These are phyloP conservation scores for Bacterosira constricta DNA, from an alignment of 108 stramenopile species.

Conservation along the genomic window DNA sequence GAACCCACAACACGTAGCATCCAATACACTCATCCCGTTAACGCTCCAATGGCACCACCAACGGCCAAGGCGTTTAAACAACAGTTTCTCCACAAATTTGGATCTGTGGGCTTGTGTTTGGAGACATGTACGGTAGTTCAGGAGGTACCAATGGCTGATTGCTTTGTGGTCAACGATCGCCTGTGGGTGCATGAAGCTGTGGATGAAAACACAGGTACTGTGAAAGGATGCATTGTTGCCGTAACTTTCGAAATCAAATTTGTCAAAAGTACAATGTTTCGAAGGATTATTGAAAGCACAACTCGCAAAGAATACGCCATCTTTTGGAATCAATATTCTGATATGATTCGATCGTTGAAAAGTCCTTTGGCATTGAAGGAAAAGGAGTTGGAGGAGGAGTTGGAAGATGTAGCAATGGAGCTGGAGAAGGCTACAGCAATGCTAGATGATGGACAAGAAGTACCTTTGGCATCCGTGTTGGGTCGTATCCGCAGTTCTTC, in stretches of 20 bases:
- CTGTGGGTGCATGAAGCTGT: conserved; percentile 51
- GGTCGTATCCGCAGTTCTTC: conserved; percentile 22
- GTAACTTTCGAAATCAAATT: conserved; percentile 70
- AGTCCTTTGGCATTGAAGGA: conserved; percentile 3
- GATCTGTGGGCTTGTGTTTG: conserved; percentile 58
- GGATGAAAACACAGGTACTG: too few species aligned
- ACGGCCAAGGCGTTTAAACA: conserved; percentile 72
- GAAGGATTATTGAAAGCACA: conserved; percentile 64
- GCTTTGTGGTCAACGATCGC: conserved; percentile 80
- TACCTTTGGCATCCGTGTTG: conserved; percentile 14
- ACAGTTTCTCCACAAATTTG: conserved; percentile 63
- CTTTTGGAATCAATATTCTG: conserved; percentile 53
- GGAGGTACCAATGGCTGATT: conserved; percentile 89
- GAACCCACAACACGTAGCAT: conserved; percentile 52
- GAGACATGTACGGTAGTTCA: conserved; percentile 75
- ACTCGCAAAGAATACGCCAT: conserved; percentile 64
- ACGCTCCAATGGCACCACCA: conserved; percentile 88
- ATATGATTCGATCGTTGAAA: conserved; percentile 26
- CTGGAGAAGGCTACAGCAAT: conserved; percentile 14
- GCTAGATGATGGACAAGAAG: conserved; percentile 6
- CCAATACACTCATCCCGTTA: conserved; percentile 76
- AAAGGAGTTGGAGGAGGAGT: conserved; percentile 23
- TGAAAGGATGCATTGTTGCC: conserved; percentile 44
- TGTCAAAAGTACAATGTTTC: conserved; percentile 73
- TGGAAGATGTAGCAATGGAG: conserved; percentile 16